phyloP scores from a whole-genome alignment of 1,284 basidiomycete species.

The Moniliella sp. region DNA sequence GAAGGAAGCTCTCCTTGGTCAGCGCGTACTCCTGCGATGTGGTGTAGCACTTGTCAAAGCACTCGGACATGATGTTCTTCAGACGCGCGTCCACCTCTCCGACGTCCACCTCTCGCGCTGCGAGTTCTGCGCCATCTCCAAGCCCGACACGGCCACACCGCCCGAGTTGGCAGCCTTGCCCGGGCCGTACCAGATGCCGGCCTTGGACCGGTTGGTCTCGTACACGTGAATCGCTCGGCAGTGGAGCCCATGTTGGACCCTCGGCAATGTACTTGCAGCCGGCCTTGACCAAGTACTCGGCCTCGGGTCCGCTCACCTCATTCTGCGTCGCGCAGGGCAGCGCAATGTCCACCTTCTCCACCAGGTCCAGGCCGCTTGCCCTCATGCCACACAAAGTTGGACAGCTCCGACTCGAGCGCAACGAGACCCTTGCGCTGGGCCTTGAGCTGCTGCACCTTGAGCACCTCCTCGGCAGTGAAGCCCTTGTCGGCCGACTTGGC shows the following conservation, averaged over 20 bases:
- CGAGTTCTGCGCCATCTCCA: conserved; percentile 43
- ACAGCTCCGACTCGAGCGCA: no score
- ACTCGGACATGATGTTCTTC: background rate
- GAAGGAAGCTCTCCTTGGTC: conserved; percentile 37
- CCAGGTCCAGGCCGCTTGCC: conserved; percentile 46
- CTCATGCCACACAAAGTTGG: background rate
- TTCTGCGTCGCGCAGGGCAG: conserved; percentile 60
- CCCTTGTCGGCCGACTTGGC: conserved; percentile 36
- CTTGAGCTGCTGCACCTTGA: conserved; percentile 39
- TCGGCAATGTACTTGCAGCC: conserved; percentile 56
- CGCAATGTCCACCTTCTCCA: conserved; percentile 46
- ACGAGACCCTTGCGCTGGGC: conserved; percentile 44
- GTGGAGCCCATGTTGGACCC: no score
- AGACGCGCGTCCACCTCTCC: conserved; percentile 26
- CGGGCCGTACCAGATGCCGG: conserved; percentile 11
- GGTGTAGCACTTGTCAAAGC: conserved; percentile 39
- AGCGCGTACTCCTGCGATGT: conserved; percentile 40
- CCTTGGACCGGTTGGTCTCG: no score
- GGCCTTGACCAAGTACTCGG: conserved; percentile 48
- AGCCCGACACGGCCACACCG: conserved; percentile 43
- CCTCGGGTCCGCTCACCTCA: conserved; percentile 51
- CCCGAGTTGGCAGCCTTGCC: conserved; percentile 25
- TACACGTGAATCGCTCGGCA: no score
- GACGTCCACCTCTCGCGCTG: conserved; percentile 37
- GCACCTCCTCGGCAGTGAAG: conserved; percentile 36